Base-by-base conservation (phyloP, 1,284 basidiomycete species). In the Pascua guehoae region DNA sequence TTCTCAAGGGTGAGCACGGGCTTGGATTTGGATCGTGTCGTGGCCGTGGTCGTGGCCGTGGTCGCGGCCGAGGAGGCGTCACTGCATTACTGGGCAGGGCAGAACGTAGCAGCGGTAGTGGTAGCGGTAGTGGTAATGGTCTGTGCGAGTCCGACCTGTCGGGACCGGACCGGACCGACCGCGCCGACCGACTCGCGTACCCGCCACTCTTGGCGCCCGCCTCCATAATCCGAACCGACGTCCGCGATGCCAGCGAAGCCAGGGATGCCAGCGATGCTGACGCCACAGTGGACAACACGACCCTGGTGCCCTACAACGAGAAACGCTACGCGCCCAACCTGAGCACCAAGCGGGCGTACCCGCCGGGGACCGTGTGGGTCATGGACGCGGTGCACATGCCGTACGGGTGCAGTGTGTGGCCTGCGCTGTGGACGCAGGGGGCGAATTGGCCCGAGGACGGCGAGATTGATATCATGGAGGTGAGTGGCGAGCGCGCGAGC, bases 1-100 rank as follows among this genome's bases (percentile, higher is more conserved):
- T 94, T 60, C 89, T 95, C 86, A 81, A 83, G 47, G 86, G 92
- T 43, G 89, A 92, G 24, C 24, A n/a, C n/a, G n/a, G n/a, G n/a
- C n/a, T n/a, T n/a, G n/a, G n/a, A n/a, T n/a, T n/a, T n/a, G n/a
- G n/a, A n/a, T n/a, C n/a, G n/a, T n/a, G n/a, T n/a, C n/a, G n/a
- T n/a, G n/a, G n/a, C n/a, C n/a, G n/a, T n/a, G n/a, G n/a, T n/a
- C n/a, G n/a, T n/a, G n/a, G n/a, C n/a, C n/a, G n/a, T n/a, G n/a
- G n/a, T n/a, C n/a, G n/a, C n/a, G n/a, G n/a, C n/a, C n/a, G n/a
- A n/a, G n/a, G n/a, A n/a, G n/a, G n/a, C n/a, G n/a, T n/a, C n/a
- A n/a, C n/a, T n/a, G n/a, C n/a, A n/a, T n/a, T n/a, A n/a, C n/a
- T n/a, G n/a, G n/a, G n/a, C n/a, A n/a, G n/a, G n/a, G n/a, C n/a